Evolutionary conservation across 1,284 basidiomycete species (phyloP).

Genomic region (Ustilago shanxiensis): DNA sequence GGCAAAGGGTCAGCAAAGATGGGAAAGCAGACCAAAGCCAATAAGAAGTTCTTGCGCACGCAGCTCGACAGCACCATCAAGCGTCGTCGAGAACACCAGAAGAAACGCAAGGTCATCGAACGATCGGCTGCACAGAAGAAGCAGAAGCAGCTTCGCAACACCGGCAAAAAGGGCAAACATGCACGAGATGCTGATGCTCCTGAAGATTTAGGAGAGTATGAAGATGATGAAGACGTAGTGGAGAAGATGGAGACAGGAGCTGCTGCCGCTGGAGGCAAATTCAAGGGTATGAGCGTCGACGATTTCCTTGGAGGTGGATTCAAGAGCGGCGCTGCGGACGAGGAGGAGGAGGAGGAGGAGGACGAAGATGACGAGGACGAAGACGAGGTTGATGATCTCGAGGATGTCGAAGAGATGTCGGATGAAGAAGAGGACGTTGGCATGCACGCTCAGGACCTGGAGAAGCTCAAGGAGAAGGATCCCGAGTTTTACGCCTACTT

Average conservation of each 20-base stretch:
- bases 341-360: constrained; percentile 45
- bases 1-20: constrained; percentile 37
- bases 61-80: constrained; percentile 65
- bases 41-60: constrained; percentile 65
- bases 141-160: constrained; percentile 46
- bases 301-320: constrained; percentile 69
- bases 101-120: constrained; percentile 61
- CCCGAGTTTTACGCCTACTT: constrained; percentile 99
- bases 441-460: constrained; percentile 82
- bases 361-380: constrained; percentile 56
- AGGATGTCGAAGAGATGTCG: constrained; percentile 60
- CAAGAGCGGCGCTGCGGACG: constrained; percentile 50
- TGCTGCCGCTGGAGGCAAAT: constrained; percentile 14
- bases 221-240: constrained; percentile 37
- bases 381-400: constrained; percentile 52
- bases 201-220: constrained; percentile 43
- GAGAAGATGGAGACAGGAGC: constrained; percentile 25
- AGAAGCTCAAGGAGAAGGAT: constrained; percentile 91
- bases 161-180: constrained; percentile 36
- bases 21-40: constrained; percentile 65
- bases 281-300: constrained; percentile 64
- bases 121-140: constrained; percentile 46
- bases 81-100: constrained; percentile 60
- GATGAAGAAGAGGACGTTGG: constrained; percentile 57
- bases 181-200: constrained; percentile 21